Evolutionary conservation across 192 early-diverging fungal genomes (phyloP), one percentile per base, ranked within the genome.

Genomic region (Podila horticola): DNA sequence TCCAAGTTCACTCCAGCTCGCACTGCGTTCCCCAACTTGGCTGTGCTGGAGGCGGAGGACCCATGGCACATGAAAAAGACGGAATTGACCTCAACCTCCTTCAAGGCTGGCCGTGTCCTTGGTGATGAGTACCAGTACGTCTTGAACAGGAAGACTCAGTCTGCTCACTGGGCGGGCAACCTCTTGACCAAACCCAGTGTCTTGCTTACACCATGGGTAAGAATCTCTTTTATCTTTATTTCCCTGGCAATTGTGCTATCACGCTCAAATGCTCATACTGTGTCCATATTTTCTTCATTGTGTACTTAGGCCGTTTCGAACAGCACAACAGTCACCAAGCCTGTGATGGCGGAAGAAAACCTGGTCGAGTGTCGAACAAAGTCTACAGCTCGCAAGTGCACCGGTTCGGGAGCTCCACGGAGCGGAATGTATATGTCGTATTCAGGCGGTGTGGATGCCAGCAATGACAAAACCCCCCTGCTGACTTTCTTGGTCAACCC

Each of bases 81-180:
- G 4, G 55, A 61, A 19, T 33, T 69, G 61, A 69, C 67, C 2
- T 55, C 45, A 4, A 59, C 67, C 3, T 31, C 71, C n/a, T 73
- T 81, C 63, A 68, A 76, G 41, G 64, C 71, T 57, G 82, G 83
- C 5, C 71, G 84, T 20, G 76, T 75, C 30, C 58, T 88, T n/a
- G 83, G 87, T 24, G 87, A 88, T 15, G 87, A 88, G 33, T 84
- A 88, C 34, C 85, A 88, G 30, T 88, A 88, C 63, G 82, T 88
- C n/a, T 45, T 88, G 67, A 84, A 88, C 58, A 71, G 87, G 33
- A 81, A 73, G 41, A 52, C 65, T 15, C 75, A 75, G 15, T 36
- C 69, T 10, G 69, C 55, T 1, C 84, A 83, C 60, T 86, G 82
- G 83, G 67, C 79, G 2, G 85, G 85, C n/a, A 84, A 77, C 48